Evolutionary conservation across 768 basidiomycete species (phyloP), one percentile per base, ranked within the genome.

Genomic region (Leccinellum rugosiceps): DNA sequence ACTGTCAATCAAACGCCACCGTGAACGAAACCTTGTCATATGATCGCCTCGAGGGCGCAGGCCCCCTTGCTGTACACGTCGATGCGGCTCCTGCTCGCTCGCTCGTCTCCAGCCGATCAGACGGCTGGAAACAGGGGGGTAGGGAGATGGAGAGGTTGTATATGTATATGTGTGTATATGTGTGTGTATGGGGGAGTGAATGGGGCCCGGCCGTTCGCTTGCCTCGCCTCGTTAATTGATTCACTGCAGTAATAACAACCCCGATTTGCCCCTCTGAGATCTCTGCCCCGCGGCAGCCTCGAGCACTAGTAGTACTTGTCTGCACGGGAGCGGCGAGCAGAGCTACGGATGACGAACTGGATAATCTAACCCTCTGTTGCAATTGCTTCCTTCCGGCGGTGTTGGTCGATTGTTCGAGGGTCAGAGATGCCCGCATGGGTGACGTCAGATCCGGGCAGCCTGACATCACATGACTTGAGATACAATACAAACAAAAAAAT

Each of bases 321-420:
- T 21, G 41, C 41, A 19, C 41, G 19, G 41, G 41, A 43, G 41
- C 19, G 19, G n/a, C 9, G 38, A 41, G 38, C 38, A 41, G n/a
- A 30, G n/a, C 38, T 41, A 41, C 38, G 38, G 41, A 43, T 43
- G 41, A 43, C 41, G 41, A 43, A 43, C 19, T 13, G 3, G 38
- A 41, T 41, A 68, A 70, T 68, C 66, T 68, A 68, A 68, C 68
- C 57, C 65, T 65, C 58, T 52, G 19, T 41, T 41, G 41, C 41
- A 43, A 43, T 6, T 19, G 19, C 19, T 43, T 43, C 41, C 41
- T 19, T 41, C 41, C 41, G 41, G 41, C 41, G 41, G 41, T 43
- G 41, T 43, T 43, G 44, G 5, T n/a, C 15, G 4, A n/a, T 25
- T 32, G 53, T 31, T 56, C 31, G 3, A 31, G 44, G 48, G 46